phyloP scores from a whole-genome alignment of 1,284 basidiomycete genomes.

The Taiwanofungus camphoratus region DNA sequence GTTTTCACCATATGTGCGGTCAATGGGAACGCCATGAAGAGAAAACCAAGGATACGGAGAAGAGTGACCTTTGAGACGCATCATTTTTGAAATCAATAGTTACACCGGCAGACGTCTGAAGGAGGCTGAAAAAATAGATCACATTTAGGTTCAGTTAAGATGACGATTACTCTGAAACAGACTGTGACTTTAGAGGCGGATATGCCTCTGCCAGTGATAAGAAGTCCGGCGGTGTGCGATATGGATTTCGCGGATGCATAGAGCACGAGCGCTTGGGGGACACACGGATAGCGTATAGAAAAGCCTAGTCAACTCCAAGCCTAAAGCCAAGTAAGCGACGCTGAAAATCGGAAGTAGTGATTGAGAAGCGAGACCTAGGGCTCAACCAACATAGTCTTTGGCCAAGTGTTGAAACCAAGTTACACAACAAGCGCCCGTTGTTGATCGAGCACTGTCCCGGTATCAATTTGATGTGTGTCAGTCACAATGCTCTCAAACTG shows the following conservation, averaged over 20 bases:
- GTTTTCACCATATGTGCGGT: not conserved
- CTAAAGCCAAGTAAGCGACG: too few relatives aligned
- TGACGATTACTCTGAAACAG: slow-evolving; percentile 19
- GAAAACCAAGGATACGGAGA: not conserved
- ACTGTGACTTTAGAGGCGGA: slow-evolving; percentile 60
- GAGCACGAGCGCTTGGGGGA: too few relatives aligned
- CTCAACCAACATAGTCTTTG: too few relatives aligned
- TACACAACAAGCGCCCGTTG: too few relatives aligned
- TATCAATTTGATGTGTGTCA: too few relatives aligned
- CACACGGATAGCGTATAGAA: too few relatives aligned
- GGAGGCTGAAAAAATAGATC: slow-evolving; percentile 26
- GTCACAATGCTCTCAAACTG: too few relatives aligned
- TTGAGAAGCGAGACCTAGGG: too few relatives aligned
- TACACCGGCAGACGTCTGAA: slow-evolving; percentile 28
- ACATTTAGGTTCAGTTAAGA: not conserved
- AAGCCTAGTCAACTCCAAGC: too few relatives aligned
- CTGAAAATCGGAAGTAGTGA: too few relatives aligned
- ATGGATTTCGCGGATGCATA: slow-evolving; percentile 66
- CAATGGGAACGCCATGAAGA: not conserved
- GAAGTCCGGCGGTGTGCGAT: slow-evolving; percentile 60
- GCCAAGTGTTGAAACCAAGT: too few relatives aligned
- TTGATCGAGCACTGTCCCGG: too few relatives aligned
- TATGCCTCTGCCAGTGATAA: slow-evolving; percentile 49
- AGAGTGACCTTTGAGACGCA: slow-evolving; percentile 55
- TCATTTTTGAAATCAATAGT: slow-evolving; percentile 73